phyloP scores from a whole-genome alignment of 169 alveolate species.

The Plasmodium sp. region DNA sequence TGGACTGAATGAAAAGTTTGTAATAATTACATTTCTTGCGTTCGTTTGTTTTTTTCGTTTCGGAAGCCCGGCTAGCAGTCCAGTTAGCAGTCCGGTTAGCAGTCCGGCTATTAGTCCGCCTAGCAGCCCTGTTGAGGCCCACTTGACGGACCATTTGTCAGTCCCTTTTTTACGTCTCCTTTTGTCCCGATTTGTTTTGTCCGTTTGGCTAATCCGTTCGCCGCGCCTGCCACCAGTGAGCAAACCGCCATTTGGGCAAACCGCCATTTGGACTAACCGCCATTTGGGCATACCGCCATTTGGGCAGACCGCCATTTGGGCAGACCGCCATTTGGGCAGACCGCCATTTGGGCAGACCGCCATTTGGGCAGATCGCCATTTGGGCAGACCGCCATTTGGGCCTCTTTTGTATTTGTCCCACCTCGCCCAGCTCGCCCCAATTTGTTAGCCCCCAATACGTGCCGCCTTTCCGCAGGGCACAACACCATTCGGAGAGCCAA shows the following conservation, averaged over 20 bases:
- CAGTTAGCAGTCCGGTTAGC: background rate
- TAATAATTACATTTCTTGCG: slow-evolving; percentile 56
- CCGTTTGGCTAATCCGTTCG: background rate
- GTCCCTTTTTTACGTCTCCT: background rate
- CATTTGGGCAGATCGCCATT: too few relatives aligned
- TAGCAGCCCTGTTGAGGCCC: background rate
- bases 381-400: too few relatives aligned
- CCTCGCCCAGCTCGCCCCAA: background rate
- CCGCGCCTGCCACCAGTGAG: background rate
- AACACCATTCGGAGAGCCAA: background rate
- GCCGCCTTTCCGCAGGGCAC: background rate
- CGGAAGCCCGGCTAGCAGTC: background rate
- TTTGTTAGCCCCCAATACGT: background rate
- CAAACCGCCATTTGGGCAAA: background rate
- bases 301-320: background rate
- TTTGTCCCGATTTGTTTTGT: slow-evolving; percentile 9
- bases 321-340: too few relatives aligned
- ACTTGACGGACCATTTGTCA: background rate
- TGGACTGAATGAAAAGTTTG: slow-evolving; percentile 22
- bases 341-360: too few relatives aligned
- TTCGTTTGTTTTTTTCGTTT: slow-evolving; percentile 4
- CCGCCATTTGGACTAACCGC: background rate
- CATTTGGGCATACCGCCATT: background rate
- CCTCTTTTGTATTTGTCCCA: background rate
- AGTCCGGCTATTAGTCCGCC: background rate